Conservation (phyloP, 192 early-diverging fungal species). For the Coemansia sp. region DNA sequence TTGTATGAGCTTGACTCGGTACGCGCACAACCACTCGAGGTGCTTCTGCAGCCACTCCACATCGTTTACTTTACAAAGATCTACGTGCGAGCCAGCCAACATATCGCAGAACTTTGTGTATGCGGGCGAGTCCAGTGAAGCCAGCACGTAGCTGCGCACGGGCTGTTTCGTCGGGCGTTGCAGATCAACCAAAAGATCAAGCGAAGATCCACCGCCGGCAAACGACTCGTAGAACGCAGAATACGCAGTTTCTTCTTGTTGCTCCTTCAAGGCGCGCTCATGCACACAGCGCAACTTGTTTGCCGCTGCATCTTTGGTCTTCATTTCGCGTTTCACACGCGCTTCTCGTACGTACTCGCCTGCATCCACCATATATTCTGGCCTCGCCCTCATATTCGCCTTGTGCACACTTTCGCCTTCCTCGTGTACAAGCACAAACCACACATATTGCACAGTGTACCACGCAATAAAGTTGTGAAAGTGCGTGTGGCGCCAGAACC, state of each 20-base stretch:
- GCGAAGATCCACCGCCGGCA: background rate
- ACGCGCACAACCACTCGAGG: background rate
- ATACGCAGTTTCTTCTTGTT: background rate
- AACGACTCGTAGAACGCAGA: background rate
- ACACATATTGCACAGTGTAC: conserved; percentile 42
- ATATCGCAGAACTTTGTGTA: background rate
- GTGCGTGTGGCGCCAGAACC: conserved; percentile 16
- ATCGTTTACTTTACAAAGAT: background rate
- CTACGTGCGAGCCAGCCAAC: background rate
- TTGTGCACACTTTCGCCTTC: conserved; percentile 1
- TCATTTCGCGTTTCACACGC: background rate
- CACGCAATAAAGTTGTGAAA: conserved; percentile 28
- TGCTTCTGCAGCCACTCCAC: background rate
- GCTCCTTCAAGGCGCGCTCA: background rate
- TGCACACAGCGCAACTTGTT: no score
- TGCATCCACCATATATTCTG: background rate
- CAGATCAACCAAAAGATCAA: background rate
- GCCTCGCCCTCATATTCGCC: background rate
- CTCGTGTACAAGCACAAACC: conserved; percentile 30
- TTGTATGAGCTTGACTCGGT: background rate
- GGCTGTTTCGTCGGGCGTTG: background rate
- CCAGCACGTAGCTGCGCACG: background rate
- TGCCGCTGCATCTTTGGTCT: background rate
- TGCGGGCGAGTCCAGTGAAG: background rate
- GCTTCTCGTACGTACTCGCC: background rate